These are phyloP conservation scores for Colletotrichum lentis DNA, from an alignment of 2,329 filamentous ascomycete genomes.

Conservation along the genomic window DNA sequence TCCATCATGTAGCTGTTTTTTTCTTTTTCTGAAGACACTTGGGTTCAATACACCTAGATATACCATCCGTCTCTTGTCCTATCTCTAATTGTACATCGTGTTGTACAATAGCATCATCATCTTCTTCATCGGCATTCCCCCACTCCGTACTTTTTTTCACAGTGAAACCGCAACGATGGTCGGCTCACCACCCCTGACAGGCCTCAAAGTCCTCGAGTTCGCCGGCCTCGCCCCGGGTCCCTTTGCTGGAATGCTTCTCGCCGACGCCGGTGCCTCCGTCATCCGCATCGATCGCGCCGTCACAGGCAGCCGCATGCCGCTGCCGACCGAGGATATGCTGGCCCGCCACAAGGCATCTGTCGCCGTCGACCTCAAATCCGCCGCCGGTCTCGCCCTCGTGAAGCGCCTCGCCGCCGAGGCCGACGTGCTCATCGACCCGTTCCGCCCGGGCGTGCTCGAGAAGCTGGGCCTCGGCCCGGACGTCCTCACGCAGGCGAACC, in stretches of 20 bases:
- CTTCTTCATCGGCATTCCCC: too few species aligned
- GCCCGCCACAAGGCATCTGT: slow-evolving; percentile 84
- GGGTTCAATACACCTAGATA: not conserved
- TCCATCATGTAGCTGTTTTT: not conserved
- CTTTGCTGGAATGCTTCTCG: slow-evolving; percentile 86
- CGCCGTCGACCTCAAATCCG: slow-evolving; percentile 78
- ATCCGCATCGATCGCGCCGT: slow-evolving; percentile 80
- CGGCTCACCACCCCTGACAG: slow-evolving; percentile 54
- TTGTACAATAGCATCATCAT: too few species aligned
- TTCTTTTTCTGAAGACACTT: too few species aligned
- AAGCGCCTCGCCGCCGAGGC: slow-evolving; percentile 67
- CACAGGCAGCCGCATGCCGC: slow-evolving; percentile 49
- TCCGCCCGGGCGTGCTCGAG: slow-evolving; percentile 89
- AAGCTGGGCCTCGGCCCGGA: slow-evolving; percentile 79
- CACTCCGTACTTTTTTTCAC: too few species aligned
- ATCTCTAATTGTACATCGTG: not conserved
- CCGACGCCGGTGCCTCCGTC: slow-evolving; percentile 88
- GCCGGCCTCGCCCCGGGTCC: slow-evolving; percentile 75
- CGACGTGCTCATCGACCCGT: slow-evolving; percentile 92
- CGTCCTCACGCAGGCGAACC: slow-evolving; percentile 72
- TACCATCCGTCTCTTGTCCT: too few species aligned
- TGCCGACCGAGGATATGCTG: slow-evolving; percentile 74
- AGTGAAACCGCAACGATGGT: slow-evolving; percentile 45
- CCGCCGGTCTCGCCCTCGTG: slow-evolving; percentile 70
- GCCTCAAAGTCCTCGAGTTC: slow-evolving; percentile 67